phyloP scores from a whole-genome alignment of 2,329 filamentous ascomycete species.

The Fonsecaea multimorphosa region DNA sequence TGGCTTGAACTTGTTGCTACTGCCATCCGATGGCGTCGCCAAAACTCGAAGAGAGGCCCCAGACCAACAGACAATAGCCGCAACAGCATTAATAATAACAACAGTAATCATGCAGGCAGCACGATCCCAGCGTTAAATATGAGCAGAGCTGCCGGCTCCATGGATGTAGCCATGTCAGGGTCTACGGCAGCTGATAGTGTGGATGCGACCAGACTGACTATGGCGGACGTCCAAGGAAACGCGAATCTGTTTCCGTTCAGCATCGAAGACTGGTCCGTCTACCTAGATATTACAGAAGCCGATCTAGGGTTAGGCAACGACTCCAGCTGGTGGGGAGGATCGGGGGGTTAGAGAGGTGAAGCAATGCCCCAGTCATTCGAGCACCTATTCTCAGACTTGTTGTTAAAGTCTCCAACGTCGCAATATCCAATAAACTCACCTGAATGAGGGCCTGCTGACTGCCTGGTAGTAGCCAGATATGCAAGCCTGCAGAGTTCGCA shows the following conservation, averaged over 20 bases:
- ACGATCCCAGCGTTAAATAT: background rate
- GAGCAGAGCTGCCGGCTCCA: background rate
- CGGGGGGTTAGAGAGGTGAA: background rate
- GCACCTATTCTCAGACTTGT: too few relatives aligned
- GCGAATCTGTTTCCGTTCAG: background rate
- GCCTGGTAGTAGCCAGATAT: too few relatives aligned
- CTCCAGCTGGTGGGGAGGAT: background rate
- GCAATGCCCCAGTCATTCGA: too few relatives aligned
- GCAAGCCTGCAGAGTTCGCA: too few relatives aligned
- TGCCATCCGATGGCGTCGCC: background rate
- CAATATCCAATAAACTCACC: too few relatives aligned
- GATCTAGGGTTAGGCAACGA: background rate
- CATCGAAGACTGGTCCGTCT: constrained; percentile 1
- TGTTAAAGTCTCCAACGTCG: too few relatives aligned
- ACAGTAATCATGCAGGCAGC: background rate
- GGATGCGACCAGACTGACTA: background rate
- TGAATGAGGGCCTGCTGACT: too few relatives aligned
- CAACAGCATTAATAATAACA: background rate
- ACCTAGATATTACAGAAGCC: constrained; percentile 1
- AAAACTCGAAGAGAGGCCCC: background rate
- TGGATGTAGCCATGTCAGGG: background rate
- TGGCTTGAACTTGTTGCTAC: constrained; percentile 3
- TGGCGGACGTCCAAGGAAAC: background rate
- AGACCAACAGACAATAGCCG: background rate
- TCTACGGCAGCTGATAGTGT: background rate